Conservation (phyloP, 352 stramenopile genomes). For the Phytophthora gonapodyides region DNA sequence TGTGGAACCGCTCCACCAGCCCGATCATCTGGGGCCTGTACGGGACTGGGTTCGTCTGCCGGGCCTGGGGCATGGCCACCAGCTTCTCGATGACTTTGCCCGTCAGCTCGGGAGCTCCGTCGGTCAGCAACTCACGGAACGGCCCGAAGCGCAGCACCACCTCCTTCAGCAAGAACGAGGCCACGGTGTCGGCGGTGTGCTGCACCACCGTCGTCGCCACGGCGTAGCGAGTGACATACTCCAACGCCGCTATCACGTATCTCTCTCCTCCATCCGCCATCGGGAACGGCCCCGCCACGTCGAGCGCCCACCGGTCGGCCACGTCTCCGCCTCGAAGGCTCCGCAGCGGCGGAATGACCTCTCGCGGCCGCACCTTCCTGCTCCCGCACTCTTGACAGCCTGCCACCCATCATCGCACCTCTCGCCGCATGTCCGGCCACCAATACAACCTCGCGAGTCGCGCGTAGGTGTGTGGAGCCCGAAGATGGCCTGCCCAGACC, state of each 20-base stretch:
- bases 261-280: conserved; percentile 1
- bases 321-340: neutral
- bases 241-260: conserved; percentile 7
- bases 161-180: conserved; percentile 7
- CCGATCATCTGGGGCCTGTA: conserved; percentile 19
- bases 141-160: conserved; percentile 10
- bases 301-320: conserved; percentile 4
- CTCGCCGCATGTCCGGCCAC: too few species aligned
- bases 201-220: conserved; percentile 4
- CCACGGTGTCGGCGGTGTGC: neutral
- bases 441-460: too few species aligned
- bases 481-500: too few species aligned
- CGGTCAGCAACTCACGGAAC: conserved; percentile 19
- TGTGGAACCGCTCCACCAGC: conserved; percentile 16
- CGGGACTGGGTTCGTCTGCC: conserved; percentile 3
- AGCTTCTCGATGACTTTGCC: neutral
- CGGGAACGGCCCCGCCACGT: conserved; percentile 9
- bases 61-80: conserved; percentile 2
- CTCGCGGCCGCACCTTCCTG: too few species aligned
- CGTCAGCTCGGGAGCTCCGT: conserved; percentile 13
- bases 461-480: too few species aligned
- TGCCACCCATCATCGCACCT: too few species aligned
- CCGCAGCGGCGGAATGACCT: too few species aligned
- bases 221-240: conserved; percentile 24
- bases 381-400: too few species aligned